These are phyloP conservation scores for Prosopis cineraria DNA, from an alignment of 306 rosid species.

Conservation along the genomic window DNA sequence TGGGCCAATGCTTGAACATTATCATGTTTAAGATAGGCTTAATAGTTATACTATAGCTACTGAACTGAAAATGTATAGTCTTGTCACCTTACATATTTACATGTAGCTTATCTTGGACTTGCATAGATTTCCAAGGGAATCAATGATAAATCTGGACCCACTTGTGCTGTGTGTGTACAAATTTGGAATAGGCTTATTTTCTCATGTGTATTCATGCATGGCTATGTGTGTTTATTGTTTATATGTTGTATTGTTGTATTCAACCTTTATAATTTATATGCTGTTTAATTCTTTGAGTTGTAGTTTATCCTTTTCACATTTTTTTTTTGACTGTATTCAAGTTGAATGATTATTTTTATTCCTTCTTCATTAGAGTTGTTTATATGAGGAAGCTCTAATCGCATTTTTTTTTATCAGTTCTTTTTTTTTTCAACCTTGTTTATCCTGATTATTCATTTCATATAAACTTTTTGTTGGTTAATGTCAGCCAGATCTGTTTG, in stretches of 20 bases:
- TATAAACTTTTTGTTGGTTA: constrained; percentile 20
- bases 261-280: not conserved
- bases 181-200: not conserved
- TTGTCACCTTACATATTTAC: not conserved
- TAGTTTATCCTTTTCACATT: constrained; percentile 5
- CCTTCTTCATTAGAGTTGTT: constrained; percentile 3
- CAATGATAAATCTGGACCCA: not conserved
- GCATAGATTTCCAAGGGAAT: not conserved
- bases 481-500: constrained; percentile 33
- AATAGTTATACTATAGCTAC: not conserved
- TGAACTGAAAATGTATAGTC: not conserved
- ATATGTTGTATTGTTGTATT: constrained; percentile 12
- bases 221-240: constrained; percentile 20
- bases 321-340: constrained; percentile 3
- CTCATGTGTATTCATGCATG: constrained; percentile 1
- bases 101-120: not conserved
- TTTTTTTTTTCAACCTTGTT: constrained; percentile 12
- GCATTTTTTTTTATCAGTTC: constrained; percentile 13
- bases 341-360: constrained; percentile 9
- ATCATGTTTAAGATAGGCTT: no score
- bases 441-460: constrained; percentile 18
- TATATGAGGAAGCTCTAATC: not conserved
- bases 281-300: not conserved
- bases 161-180: not conserved
- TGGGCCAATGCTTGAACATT: no score